Evolutionary conservation across 768 basidiomycete genomes (phyloP), one percentile per base, ranked within the genome.

Genomic region (Kwoniella sp.): DNA sequence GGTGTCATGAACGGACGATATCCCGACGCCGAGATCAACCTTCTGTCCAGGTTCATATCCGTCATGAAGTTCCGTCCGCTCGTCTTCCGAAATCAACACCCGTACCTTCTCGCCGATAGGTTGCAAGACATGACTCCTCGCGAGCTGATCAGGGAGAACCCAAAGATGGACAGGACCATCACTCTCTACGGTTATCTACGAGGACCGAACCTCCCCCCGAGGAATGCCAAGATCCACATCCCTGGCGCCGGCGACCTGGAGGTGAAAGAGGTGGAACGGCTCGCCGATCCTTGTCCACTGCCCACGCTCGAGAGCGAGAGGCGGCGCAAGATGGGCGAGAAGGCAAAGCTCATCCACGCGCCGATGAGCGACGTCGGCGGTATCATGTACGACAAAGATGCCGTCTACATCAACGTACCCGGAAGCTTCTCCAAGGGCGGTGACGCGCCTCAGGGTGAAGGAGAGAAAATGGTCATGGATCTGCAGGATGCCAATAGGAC

Each of bases 341-440:
- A 95, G 78, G 88, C 87, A 74, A 92, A 88, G 70, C 76, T 93
- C 1, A 83, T 96, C 1, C 89, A 98, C 72, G 95, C 95, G 14
- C 95, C 95, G 1, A 98, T 99, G 95, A 95, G 91, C 73, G 93
- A 96, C 66, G 86, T 96, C 1, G 93, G 93, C 10, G 95, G 93
- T 2, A 83, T 99, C 48, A 83, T 88, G 75, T 98, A 93, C 69
- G 95, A 99, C 77, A 98, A 96, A 73, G 93, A 98, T 68, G 89
- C 91, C 0, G 92, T 99, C 2, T 99, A 88, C 80, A 86, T 99
- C 59, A 98, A 98, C 71, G 92, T 98, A 9, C 87, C 90, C 11
- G 95, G 95, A 1, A 93, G 82, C 66, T 99, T 99, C 71, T 85
- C 88, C 12, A 79, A 85, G 55, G 84, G 83, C n/a, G 59, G 67